Evolutionary conservation across 805 yeast genomes (phyloP).

Genomic region (Candida corydali): DNA sequence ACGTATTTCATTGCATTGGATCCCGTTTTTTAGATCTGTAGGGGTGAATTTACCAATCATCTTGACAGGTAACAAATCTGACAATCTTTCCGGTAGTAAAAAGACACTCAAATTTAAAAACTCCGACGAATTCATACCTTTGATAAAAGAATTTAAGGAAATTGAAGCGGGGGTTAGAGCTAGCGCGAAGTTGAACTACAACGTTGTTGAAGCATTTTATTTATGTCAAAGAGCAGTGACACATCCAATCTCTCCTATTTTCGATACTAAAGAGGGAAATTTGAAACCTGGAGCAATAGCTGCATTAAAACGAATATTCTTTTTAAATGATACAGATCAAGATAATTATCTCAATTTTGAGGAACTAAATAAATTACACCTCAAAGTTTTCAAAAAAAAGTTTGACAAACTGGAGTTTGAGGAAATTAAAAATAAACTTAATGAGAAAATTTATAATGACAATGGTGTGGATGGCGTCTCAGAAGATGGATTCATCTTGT

Average conservation of each 20-base stretch:
- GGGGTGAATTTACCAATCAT: conserved; percentile 95
- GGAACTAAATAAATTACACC: conserved; percentile 69
- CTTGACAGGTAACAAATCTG: conserved; percentile 80
- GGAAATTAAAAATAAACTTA: conserved; percentile 31
- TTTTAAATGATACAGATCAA: conserved; percentile 84
- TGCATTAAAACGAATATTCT: conserved; percentile 79
- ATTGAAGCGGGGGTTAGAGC: conserved; percentile 88
- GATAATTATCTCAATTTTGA: conserved; percentile 73
- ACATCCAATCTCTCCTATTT: conserved; percentile 88
- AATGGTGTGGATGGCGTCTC: conserved; percentile 49
- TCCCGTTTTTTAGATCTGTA: conserved; percentile 85
- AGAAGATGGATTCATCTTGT: conserved; percentile 66
- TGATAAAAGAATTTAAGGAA: conserved; percentile 87
- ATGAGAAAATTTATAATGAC: conserved; percentile 22
- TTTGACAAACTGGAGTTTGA: conserved; percentile 32
- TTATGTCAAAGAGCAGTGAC: conserved; percentile 90
- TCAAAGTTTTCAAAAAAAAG: conserved; percentile 63
- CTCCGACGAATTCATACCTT: conserved; percentile 79
- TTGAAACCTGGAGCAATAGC: conserved; percentile 71
- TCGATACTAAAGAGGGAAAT: conserved; percentile 83
- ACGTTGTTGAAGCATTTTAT: conserved; percentile 89
- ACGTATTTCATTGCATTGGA: conserved; percentile 88
- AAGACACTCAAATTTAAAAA: conserved; percentile 40
- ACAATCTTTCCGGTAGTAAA: conserved; percentile 41
- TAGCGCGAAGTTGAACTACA: conserved; percentile 77